Conservation (phyloP, 1,284 basidiomycete species). For the Takashimella tepidaria region DNA sequence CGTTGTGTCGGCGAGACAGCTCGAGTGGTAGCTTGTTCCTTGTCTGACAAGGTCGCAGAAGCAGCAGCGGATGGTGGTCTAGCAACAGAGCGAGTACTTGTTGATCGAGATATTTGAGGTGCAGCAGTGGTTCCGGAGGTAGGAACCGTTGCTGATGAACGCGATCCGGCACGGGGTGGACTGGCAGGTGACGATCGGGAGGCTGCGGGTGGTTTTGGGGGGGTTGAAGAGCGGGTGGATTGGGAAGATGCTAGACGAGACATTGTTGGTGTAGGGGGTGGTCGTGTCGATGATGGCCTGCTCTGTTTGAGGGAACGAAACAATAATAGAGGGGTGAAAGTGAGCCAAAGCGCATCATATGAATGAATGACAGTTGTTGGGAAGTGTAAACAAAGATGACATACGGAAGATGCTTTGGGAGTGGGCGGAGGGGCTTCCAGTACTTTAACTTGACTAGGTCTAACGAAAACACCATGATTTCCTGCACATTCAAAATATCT, state of each 20-base stretch:
- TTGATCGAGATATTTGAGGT: not conserved
- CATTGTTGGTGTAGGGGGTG: slow-evolving; percentile 24
- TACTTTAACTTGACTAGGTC: slow-evolving; percentile 79
- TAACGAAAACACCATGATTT: slow-evolving; percentile 82
- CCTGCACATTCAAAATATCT: slow-evolving; percentile 78
- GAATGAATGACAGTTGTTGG: too few relatives aligned
- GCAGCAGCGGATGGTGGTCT: not conserved
- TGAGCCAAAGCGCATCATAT: not conserved
- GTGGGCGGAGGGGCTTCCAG: slow-evolving; percentile 22
- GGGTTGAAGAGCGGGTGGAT: slow-evolving; percentile 15
- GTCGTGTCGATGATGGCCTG: slow-evolving; percentile 17
- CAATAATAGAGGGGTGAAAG: not conserved
- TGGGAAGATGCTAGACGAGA: slow-evolving; percentile 16
- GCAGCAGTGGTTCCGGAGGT: too few relatives aligned
- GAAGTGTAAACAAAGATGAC: too few relatives aligned
- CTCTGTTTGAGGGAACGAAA: too few relatives aligned
- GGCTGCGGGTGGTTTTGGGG: slow-evolving; percentile 13
- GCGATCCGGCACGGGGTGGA: slow-evolving; percentile 10
- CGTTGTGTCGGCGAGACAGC: not conserved
- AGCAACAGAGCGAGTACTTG: not conserved
- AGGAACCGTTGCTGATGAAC: too few relatives aligned
- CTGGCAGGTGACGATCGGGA: not conserved
- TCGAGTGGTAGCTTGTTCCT: too few relatives aligned
- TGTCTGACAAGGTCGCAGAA: too few relatives aligned
- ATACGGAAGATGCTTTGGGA: slow-evolving; percentile 3